phyloP scores from a whole-genome alignment of 1,139 yeast genomes.

The Taphrina wiesneri region DNA sequence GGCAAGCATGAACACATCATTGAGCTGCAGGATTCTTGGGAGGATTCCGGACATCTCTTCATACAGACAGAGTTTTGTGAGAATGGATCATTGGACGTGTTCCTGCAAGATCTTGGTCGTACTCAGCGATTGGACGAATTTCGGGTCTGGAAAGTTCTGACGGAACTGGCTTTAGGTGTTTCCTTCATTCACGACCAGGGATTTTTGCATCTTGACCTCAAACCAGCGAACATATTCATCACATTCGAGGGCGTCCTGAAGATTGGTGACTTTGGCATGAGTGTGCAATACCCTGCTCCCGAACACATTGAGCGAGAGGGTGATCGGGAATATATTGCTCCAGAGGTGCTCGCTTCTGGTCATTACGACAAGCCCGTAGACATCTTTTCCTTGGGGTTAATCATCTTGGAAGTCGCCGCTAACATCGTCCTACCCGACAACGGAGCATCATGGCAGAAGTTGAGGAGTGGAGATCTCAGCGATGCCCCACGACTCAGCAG shows the following conservation, averaged over 20 bases:
- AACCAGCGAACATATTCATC: conserved; percentile 91
- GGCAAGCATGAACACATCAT: conserved; percentile 82
- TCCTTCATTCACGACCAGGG: conserved; percentile 75
- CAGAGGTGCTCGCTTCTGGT: conserved; percentile 82
- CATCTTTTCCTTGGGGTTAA: conserved; percentile 85
- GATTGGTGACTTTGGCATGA: conserved; percentile 82
- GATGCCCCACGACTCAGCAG: conserved; percentile 54
- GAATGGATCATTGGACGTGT: conserved; percentile 83
- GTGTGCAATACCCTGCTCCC: conserved; percentile 57
- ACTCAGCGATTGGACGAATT: conserved; percentile 82
- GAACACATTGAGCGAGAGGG: conserved; percentile 82
- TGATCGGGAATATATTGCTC: conserved; percentile 96
- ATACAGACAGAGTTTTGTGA: conserved; percentile 96
- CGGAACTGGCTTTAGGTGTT: conserved; percentile 76
- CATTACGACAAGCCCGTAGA: conserved; percentile 91
- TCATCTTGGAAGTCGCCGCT: conserved; percentile 93
- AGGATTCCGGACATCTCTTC: conserved; percentile 67
- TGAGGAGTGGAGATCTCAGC: conserved; percentile 90
- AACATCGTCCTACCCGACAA: conserved; percentile 93
- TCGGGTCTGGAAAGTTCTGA: conserved; percentile 93
- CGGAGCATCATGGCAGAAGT: conserved; percentile 95
- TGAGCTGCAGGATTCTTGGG: conserved; percentile 85
- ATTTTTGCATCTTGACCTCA: conserved; percentile 80
- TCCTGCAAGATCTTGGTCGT: conserved; percentile 76
- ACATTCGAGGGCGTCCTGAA: conserved; percentile 91